Evolutionary conservation across 805 yeast species (phyloP), one percentile per base, ranked within the genome.

Genomic region (Candida pini): DNA sequence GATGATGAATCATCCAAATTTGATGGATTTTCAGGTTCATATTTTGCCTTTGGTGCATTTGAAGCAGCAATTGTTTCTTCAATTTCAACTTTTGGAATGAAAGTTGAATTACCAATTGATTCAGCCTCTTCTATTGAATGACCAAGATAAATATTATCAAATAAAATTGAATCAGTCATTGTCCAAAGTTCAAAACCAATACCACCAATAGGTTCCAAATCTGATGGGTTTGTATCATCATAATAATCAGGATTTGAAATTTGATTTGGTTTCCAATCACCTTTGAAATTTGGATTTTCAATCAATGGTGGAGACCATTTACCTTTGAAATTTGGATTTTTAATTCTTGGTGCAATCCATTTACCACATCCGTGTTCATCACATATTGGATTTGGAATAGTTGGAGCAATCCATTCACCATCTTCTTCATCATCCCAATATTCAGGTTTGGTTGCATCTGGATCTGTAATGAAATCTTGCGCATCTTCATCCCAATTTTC

Each of bases 361-460:
- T 68, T 62, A 28, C 96, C 96, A 60, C 97, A 88, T 5, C 95
- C 94, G 34, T 67, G 71, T 10, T 52, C 48, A 20, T 62, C 66
- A 60, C 97, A 88, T 38, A 64, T 75, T 9, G 96, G 96, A 55
- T 88, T 88, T 29, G 63, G 64, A 30, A 87, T 66, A 31, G 66
- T 57, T 18, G 90, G 88, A 3, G 88, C 81, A 28, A 64, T 49
- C 94, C 94, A 89, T 49, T 70, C 79, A 5, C 96, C 96, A 54
- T 87, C 95, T 54, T 82, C 89, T 45, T 80, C 89, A 27, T 85
- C 95, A 53, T 84, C 84, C 96, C 96, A 88, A 51, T 72, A 80
- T 29, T 66, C 81, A 14, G 96, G 96, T 48, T 68, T 73, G 21
- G 40, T 51, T 19, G 85, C 80, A 2, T 64, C 67, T 26, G 94